These are phyloP conservation scores for Yarrowia divulgata DNA, from an alignment of 805 yeast species.

Conservation along the genomic window DNA sequence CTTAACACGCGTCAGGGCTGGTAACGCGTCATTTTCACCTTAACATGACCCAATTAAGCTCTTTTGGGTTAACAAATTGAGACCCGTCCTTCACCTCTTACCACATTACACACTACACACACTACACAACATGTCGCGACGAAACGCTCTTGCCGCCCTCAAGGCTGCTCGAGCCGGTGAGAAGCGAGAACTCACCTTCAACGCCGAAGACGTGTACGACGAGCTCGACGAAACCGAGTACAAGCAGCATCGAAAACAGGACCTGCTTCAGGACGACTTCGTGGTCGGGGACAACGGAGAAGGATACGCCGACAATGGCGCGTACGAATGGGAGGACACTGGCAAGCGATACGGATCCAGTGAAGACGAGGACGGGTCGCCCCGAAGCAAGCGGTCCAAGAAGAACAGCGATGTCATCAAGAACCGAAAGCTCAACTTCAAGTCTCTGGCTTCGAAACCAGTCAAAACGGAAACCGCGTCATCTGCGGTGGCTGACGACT, in stretches of 20 bases:
- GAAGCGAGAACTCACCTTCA: slow-evolving; percentile 55
- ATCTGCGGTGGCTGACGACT: slow-evolving; percentile 55
- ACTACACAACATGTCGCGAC: slow-evolving; percentile 33
- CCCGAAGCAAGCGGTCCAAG: slow-evolving; percentile 47
- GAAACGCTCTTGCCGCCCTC: slow-evolving; percentile 34
- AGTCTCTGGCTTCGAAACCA: slow-evolving; percentile 45
- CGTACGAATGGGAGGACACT: slow-evolving; percentile 82
- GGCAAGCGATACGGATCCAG: slow-evolving; percentile 50
- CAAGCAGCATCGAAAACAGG: slow-evolving; percentile 76
- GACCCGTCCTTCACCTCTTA: background rate
- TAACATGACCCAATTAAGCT: slow-evolving; percentile 1
- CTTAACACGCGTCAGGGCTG: slow-evolving; percentile 36
- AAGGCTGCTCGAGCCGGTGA: slow-evolving; percentile 50
- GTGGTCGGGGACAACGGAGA: slow-evolving; percentile 93
- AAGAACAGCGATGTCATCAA: slow-evolving; percentile 40
- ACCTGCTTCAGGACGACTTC: slow-evolving; percentile 86
- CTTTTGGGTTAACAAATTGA: slow-evolving; percentile 16
- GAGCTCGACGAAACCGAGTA: slow-evolving; percentile 84
- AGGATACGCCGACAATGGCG: slow-evolving; percentile 94
- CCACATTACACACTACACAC: background rate
- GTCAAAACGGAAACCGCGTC: slow-evolving; percentile 43
- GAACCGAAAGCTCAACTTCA: slow-evolving; percentile 47
- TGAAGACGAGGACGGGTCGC: slow-evolving; percentile 47
- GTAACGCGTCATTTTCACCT: slow-evolving; percentile 28
- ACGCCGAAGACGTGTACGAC: slow-evolving; percentile 75